Conservation (phyloP, 192 early-diverging fungal genomes). For the Allomyces arbusculus region DNA sequence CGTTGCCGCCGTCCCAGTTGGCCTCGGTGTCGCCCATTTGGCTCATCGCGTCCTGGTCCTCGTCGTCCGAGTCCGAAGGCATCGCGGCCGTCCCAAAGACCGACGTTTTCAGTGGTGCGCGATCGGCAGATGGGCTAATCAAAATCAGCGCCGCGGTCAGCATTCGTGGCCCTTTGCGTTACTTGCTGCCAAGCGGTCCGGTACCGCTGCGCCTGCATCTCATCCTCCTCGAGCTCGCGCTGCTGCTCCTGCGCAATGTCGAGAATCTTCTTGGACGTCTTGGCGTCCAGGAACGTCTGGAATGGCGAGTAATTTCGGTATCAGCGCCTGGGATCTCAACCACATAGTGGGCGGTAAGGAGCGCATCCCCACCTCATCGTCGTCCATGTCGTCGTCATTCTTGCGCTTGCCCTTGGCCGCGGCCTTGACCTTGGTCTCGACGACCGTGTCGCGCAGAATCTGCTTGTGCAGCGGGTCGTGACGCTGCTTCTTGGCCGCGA, state of each 20-base stretch:
- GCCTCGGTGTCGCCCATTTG: slow-evolving; percentile 49
- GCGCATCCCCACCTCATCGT: too few relatives aligned
- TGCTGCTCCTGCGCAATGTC: slow-evolving; percentile 78
- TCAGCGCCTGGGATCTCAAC: too few relatives aligned
- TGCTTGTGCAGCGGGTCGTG: not conserved
- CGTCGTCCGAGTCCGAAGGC: slow-evolving; percentile 14
- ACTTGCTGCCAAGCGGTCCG: too few relatives aligned
- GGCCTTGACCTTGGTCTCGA: not conserved
- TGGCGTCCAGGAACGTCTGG: slow-evolving; percentile 60
- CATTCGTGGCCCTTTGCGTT: too few relatives aligned
- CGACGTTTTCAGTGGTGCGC: not conserved
- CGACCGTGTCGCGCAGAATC: not conserved
- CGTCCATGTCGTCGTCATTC: too few relatives aligned
- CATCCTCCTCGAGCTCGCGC: slow-evolving; percentile 50
- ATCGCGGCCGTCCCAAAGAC: slow-evolving; percentile 2
- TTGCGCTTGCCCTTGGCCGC: too few relatives aligned
- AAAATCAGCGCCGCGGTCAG: not conserved
- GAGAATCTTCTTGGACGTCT: slow-evolving; percentile 75
- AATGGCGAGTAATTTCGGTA: too few relatives aligned
- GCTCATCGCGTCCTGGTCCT: slow-evolving; percentile 36
- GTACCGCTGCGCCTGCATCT: too few relatives aligned
- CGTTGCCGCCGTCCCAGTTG: slow-evolving; percentile 41
- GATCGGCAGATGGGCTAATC: not conserved
- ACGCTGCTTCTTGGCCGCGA: not conserved
- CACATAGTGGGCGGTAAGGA: too few relatives aligned